phyloP scores from a whole-genome alignment of 1,139 yeast species.

The Protomyces gravidus region DNA sequence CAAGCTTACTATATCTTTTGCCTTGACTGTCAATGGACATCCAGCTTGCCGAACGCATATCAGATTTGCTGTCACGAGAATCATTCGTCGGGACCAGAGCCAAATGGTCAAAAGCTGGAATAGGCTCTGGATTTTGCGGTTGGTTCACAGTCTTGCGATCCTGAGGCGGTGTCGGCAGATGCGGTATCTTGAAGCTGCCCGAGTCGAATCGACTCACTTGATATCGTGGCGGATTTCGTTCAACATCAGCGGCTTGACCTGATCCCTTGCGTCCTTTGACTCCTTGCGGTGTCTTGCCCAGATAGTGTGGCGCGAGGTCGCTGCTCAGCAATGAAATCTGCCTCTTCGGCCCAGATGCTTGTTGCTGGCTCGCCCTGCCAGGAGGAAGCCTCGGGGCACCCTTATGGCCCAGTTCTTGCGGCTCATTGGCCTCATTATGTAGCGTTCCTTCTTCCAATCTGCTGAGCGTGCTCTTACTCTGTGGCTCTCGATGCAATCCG shows the following conservation, averaged over 20 bases:
- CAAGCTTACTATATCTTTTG: constrained; percentile 1
- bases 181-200: constrained; percentile 9
- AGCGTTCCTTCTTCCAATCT: constrained; percentile 20
- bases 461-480: constrained; percentile 3
- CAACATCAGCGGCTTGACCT: neutral
- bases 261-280: neutral
- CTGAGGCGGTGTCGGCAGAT: constrained; percentile 15
- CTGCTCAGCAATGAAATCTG: constrained; percentile 10
- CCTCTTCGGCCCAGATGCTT: neutral
- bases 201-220: constrained; percentile 15
- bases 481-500: constrained; percentile 17
- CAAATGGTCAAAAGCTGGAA: no score
- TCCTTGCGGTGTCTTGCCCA: constrained; percentile 23
- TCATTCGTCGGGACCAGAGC: neutral
- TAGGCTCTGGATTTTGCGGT: no score
- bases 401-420: neutral
- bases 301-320: constrained; percentile 25
- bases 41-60: neutral
- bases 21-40: neutral
- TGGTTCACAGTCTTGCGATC: neutral
- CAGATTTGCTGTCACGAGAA: neutral
- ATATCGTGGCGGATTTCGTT: neutral
- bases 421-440: neutral
- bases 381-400: neutral
- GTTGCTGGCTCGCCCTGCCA: neutral